A percentile compares a stretch with the other conserved stretches of the same genome.
phyloP scores from a whole-genome alignment of 164 flowering plant genomes.

The Vitis amurensis region DNA sequence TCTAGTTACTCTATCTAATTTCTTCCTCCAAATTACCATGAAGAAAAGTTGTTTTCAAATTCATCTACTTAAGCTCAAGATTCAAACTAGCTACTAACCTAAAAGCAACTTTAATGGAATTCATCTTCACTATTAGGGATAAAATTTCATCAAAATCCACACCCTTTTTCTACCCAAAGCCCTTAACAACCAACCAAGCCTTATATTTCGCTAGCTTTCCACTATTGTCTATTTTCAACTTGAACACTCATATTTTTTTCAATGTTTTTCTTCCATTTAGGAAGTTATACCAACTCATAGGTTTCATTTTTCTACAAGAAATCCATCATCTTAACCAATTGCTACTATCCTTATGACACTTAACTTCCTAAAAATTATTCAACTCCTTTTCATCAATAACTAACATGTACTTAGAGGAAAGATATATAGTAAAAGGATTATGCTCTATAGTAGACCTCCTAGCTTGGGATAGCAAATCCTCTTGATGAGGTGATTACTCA shows the following conservation, averaged over 20 bases:
- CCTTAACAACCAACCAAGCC: constrained; percentile 1
- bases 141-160: constrained; percentile 1
- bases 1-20: no score
- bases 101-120: background rate
- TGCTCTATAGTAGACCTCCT: no score
- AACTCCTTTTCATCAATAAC: no score
- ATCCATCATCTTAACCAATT: no score
- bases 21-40: background rate
- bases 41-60: background rate
- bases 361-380: no score
- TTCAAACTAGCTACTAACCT: constrained; percentile 2
- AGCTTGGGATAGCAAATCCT: no score
- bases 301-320: no score
- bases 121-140: background rate
- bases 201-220: background rate
- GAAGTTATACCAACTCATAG: no score
- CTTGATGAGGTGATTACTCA: no score
- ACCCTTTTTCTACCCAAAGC: background rate
- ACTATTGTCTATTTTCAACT: background rate
- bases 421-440: no score
- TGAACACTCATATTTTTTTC: background rate
- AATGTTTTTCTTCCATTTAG: background rate
- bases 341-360: no score
- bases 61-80: background rate
- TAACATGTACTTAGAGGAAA: no score